Evolutionary conservation across 371 early-diverging fungal genomes (phyloP), one percentile per base, ranked within the genome.

Genomic region (Mortierella sp.): DNA sequence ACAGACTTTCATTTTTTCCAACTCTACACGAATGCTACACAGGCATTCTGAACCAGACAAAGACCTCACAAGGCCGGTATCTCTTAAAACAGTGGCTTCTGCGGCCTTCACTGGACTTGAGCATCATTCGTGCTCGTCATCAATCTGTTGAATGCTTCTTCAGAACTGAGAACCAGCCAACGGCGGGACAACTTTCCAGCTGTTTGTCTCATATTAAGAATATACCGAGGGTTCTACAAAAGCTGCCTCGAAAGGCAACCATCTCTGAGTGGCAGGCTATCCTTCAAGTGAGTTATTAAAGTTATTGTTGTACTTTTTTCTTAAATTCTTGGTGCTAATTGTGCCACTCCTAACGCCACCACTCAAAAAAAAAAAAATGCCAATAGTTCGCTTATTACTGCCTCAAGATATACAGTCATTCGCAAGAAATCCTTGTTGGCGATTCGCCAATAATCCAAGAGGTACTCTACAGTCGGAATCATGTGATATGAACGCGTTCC

Each of bases 181-280:
- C 77, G 3, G 70, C 81, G 1, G 76, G 76, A 8, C 84, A 88
- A 12, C 67, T 91, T 10, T 55, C 75, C 31, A 61, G 29, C 1
- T 77, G 77, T 40, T 70, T 94, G 26, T 84, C 80, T 28, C 87
- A 89, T 66, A 83, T 95, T 28, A 88, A 87, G 61, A 93, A 93
- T 58, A 86, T 92, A 17, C 84, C 90, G 49, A 84, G 84, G 40
- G 76, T 93, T 10, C 54, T 93, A 6, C 71, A 75, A 7, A 80
- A 82, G 8, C 70, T 94, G 34, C 83, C 78, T 47, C 86, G 87
- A 26, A 87, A 87, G 58, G 83, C 89, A 15, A 77, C 84, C 1
- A 19, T 87, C 3, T 64, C 54, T 12, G 94, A 93, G n/a, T 95
- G 95, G 95, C 89, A 91, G 43, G 76, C 85, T 0, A 75, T 93